Evolutionary conservation across 805 yeast genomes (phyloP).

Genomic region (Barnettozyma sucrosica): DNA sequence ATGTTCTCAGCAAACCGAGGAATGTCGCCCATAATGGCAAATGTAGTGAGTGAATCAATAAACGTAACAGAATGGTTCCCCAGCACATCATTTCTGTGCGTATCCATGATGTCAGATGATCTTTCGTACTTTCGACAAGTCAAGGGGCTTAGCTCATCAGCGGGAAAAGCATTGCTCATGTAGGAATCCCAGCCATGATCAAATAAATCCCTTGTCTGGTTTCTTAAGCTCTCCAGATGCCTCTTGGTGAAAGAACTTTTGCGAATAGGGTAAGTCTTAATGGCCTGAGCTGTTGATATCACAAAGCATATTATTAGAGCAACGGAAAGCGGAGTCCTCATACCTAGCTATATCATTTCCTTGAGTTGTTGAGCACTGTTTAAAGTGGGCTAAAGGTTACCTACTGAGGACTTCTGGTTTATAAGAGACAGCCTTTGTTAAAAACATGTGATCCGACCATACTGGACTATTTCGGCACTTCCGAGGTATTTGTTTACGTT

Average conservation of each 20-base stretch:
- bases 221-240: conserved; percentile 29
- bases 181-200: conserved; percentile 73
- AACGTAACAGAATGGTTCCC: conserved; percentile 80
- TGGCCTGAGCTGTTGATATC: not conserved
- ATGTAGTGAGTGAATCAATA: conserved; percentile 74
- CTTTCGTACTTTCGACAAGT: conserved; percentile 65
- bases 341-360: not conserved
- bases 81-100: conserved; percentile 70
- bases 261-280: not conserved
- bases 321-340: not conserved
- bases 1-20: conserved; percentile 45
- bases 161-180: conserved; percentile 66
- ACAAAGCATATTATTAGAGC: not conserved
- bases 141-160: conserved; percentile 74
- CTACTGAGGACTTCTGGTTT: no score
- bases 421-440: no score
- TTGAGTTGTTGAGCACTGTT: not conserved
- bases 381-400: not conserved
- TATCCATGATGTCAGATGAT: conserved; percentile 49
- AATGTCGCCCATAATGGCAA: conserved; percentile 65
- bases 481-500: conserved; percentile 17
- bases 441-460: not conserved
- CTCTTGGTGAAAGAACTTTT: conserved; percentile 18
- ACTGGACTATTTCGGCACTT: not conserved
- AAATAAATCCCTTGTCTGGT: conserved; percentile 53